phyloP scores from a whole-genome alignment of 2,329 filamentous ascomycete species.

The Curvularia spicifera region DNA sequence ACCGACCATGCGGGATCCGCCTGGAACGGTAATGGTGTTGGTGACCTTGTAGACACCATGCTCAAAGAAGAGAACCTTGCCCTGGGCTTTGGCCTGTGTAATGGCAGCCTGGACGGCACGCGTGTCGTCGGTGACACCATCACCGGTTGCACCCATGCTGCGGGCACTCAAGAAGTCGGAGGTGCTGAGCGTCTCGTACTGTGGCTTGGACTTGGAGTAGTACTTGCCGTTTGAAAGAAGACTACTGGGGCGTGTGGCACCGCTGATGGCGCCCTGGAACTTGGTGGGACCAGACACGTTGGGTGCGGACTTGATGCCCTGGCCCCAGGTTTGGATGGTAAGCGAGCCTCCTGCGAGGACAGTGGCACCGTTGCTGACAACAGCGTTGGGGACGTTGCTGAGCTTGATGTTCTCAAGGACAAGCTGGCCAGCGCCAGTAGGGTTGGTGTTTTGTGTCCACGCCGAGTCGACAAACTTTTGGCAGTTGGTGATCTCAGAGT shows the following conservation, averaged over 20 bases:
- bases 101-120: constrained; percentile 77
- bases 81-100: constrained; percentile 64
- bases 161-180: constrained; percentile 66
- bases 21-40: constrained; percentile 64
- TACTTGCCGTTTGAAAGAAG: constrained; percentile 58
- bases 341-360: constrained; percentile 43
- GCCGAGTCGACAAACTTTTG: constrained; percentile 58
- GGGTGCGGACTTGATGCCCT: constrained; percentile 47
- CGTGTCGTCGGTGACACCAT: constrained; percentile 82
- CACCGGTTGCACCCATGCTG: constrained; percentile 70
- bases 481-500: constrained; percentile 61
- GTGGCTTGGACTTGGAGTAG: constrained; percentile 60
- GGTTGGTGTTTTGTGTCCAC: constrained; percentile 46
- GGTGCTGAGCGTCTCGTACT: constrained; percentile 58
- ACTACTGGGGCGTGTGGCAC: constrained; percentile 55
- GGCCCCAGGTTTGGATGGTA: constrained; percentile 46
- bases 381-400: constrained; percentile 43
- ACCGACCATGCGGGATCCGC: constrained; percentile 80
- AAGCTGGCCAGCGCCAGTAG: constrained; percentile 57
- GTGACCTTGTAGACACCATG: constrained; percentile 65
- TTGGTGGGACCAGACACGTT: constrained; percentile 53
- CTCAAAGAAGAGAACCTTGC: constrained; percentile 64
- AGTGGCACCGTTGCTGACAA: constrained; percentile 38
- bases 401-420: constrained; percentile 62
- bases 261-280: constrained; percentile 56